Evolutionary conservation across 2,329 filamentous ascomycete genomes (phyloP).

Genomic region (Huntiella moniliformis): DNA sequence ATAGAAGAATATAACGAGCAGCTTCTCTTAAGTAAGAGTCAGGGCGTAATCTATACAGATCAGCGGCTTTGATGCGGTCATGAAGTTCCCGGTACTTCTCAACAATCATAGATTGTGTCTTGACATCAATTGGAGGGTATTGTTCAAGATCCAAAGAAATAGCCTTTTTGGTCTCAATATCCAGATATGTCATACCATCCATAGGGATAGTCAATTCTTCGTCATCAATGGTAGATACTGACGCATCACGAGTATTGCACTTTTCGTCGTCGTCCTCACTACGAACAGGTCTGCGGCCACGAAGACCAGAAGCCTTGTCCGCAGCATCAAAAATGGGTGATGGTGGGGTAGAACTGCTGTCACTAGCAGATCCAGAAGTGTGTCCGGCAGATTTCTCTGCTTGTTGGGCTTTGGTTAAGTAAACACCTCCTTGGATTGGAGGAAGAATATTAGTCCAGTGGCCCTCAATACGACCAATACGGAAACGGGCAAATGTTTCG

Average conservation of each 20-base stretch:
- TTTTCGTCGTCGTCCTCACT: conserved; percentile 6
- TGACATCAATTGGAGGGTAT: conserved; percentile 60
- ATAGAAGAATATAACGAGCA: conserved; percentile 49
- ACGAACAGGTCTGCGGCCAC: conserved; percentile 3
- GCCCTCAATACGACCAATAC: conserved; percentile 66
- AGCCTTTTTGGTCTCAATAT: conserved; percentile 54
- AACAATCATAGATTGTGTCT: conserved; percentile 58
- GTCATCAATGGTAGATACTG: conserved; percentile 16
- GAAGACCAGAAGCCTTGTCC: conserved; percentile 2
- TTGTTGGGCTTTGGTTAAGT: conserved; percentile 21
- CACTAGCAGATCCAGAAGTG: conserved; percentile 25
- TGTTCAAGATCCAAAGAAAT: conserved; percentile 55
- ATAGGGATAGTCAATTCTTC: conserved; percentile 25
- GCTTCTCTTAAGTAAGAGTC: conserved; percentile 57
- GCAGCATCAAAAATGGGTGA: conserved; percentile 31
- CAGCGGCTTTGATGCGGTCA: conserved; percentile 50
- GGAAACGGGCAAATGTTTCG: conserved; percentile 59
- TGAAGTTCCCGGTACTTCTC: conserved; percentile 66
- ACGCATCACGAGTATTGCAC: background rate
- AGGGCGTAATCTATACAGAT: conserved; percentile 74
- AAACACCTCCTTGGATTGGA: conserved; percentile 76
- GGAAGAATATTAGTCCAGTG: conserved; percentile 76
- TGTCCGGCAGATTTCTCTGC: background rate
- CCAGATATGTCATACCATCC: conserved; percentile 46
- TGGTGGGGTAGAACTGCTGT: conserved; percentile 32